These are phyloP conservation scores for Clonostachys byssicola DNA, from an alignment of 2,329 filamentous ascomycete genomes.

Conservation along the genomic window DNA sequence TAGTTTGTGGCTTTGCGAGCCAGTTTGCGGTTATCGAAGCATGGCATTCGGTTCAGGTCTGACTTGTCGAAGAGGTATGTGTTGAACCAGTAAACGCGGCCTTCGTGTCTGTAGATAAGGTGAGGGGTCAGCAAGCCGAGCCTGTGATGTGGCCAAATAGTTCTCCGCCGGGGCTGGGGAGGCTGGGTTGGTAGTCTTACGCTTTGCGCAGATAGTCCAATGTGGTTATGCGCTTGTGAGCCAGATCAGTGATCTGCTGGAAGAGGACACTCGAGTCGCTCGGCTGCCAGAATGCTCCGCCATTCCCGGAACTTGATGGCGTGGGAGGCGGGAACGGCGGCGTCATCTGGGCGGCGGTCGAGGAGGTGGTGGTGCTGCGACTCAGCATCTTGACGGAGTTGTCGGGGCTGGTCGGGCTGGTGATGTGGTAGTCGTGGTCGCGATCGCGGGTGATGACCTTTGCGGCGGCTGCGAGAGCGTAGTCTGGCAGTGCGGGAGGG, in stretches of 20 bases:
- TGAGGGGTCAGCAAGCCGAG: neutral
- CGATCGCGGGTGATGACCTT: slow-evolving; percentile 29
- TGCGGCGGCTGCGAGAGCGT: slow-evolving; percentile 44
- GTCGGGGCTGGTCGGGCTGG: slow-evolving; percentile 21
- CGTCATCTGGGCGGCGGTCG: slow-evolving; percentile 10
- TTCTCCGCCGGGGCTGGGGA: neutral
- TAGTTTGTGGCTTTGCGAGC: slow-evolving; percentile 90
- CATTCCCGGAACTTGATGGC: neutral
- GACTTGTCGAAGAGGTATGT: slow-evolving; percentile 85
- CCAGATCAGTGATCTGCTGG: slow-evolving; percentile 74
- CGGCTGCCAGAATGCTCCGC: slow-evolving; percentile 22
- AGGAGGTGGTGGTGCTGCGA: slow-evolving; percentile 29
- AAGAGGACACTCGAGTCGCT: slow-evolving; percentile 45
- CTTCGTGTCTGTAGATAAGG: slow-evolving; percentile 66
- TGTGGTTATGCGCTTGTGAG: slow-evolving; percentile 89
- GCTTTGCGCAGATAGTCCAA: slow-evolving; percentile 89
- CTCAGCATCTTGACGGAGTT: slow-evolving; percentile 37
- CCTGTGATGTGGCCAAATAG: neutral
- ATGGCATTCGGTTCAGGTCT: slow-evolving; percentile 78
- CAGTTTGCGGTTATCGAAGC: slow-evolving; percentile 79
- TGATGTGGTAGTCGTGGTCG: slow-evolving; percentile 9
- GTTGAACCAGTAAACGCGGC: slow-evolving; percentile 97
- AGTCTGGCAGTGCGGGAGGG: slow-evolving; percentile 50
- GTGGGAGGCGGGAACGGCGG: slow-evolving; percentile 11
- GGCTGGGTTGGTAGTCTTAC: slow-evolving; percentile 45